These are phyloP conservation scores for Coemansia sp. DNA, from an alignment of 192 early-diverging fungal species.

Conservation along the genomic window DNA sequence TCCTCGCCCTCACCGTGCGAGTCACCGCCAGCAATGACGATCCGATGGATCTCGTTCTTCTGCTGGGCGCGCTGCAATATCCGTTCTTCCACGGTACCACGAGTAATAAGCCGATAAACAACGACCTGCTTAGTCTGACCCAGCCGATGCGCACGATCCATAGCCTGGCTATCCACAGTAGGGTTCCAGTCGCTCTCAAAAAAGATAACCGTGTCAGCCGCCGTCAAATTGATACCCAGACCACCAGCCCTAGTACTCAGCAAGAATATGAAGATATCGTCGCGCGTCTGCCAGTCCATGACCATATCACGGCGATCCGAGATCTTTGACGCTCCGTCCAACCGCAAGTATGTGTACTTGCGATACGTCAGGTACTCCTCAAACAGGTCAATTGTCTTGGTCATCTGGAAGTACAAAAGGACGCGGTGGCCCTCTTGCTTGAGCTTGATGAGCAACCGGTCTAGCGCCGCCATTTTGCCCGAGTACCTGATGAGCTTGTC, in stretches of 20 bases:
- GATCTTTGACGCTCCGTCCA: conserved; percentile 88
- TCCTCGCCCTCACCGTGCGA: conserved; percentile 59
- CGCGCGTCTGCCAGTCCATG: conserved; percentile 87
- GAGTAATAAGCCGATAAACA: conserved; percentile 82
- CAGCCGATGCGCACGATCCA: conserved; percentile 86
- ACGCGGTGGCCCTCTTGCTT: conserved; percentile 81
- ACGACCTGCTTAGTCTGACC: conserved; percentile 86
- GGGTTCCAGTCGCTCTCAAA: conserved; percentile 92
- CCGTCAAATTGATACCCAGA: conserved; percentile 89
- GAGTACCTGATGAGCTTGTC: conserved; percentile 79
- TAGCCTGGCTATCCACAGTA: conserved; percentile 89
- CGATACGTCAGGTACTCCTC: conserved; percentile 86
- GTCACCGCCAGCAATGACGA: conserved; percentile 91
- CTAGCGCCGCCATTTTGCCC: conserved; percentile 75
- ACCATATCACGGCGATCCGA: conserved; percentile 89
- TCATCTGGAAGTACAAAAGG: conserved; percentile 90
- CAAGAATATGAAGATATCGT: conserved; percentile 85
- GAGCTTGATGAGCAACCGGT: conserved; percentile 68
- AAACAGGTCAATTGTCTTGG: conserved; percentile 84
- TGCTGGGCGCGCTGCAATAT: conserved; percentile 80
- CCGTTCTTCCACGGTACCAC: conserved; percentile 80
- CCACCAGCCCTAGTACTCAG: conserved; percentile 86
- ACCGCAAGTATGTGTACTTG: conserved; percentile 84
- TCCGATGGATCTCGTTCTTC: conserved; percentile 93
- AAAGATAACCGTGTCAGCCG: conserved; percentile 87